Evolutionary conservation across 768 basidiomycete species (phyloP).

Genomic region (Hericium alpestre): DNA sequence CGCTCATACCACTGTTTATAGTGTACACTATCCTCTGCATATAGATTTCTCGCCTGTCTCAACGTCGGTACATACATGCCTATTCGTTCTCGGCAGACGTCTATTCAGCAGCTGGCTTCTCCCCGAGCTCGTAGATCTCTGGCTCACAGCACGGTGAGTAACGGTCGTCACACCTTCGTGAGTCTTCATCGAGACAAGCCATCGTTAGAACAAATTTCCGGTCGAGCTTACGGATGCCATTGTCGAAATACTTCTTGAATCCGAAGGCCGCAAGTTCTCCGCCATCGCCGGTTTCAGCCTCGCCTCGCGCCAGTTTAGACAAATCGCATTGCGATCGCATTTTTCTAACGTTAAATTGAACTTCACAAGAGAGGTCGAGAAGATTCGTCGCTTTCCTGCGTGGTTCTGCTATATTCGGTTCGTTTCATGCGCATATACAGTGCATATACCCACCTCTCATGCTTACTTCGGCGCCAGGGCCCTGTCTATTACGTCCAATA

Average conservation of each 20-base stretch:
- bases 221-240: constrained; percentile 20
- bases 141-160: neutral
- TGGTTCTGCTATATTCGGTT: constrained; percentile 20
- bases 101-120: neutral
- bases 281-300: constrained; percentile 18
- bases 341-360: constrained; percentile 15
- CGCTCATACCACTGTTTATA: neutral
- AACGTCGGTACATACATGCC: neutral
- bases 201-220: constrained; percentile 4
- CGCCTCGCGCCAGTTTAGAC: constrained; percentile 18
- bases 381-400: constrained; percentile 12
- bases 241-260: constrained; percentile 11
- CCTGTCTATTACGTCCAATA: constrained; percentile 10
- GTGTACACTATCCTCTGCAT: neutral
- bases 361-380: constrained; percentile 8
- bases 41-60: neutral
- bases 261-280: constrained; percentile 12
- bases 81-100: neutral
- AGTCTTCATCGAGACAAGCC: neutral
- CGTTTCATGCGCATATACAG: constrained; percentile 10
- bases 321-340: constrained; percentile 20
- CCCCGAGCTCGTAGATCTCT: neutral
- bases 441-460: neutral
- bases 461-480: neutral
- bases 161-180: neutral